These are phyloP conservation scores for Fusarium sp. DNA, from an alignment of 2,329 filamentous ascomycete genomes.

Conservation along the genomic window DNA sequence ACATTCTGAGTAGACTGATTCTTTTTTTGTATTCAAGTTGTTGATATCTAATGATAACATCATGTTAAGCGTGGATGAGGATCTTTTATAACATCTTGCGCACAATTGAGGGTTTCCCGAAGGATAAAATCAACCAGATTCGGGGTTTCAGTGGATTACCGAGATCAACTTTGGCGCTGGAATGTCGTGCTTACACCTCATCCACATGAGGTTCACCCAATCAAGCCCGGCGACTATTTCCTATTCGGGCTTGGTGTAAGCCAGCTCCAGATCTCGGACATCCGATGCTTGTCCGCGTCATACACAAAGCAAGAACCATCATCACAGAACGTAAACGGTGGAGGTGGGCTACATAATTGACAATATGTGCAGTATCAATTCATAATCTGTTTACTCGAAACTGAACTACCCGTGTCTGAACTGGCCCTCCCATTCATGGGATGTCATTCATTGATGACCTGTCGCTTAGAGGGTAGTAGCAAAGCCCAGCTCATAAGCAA, in stretches of 20 bases:
- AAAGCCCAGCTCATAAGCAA: conserved; percentile 65
- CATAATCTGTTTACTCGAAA: not conserved
- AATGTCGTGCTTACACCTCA: not conserved
- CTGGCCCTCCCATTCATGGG: rapidly evolving
- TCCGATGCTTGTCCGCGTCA: not conserved
- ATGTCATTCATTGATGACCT: not conserved
- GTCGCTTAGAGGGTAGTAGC: conserved; percentile 12
- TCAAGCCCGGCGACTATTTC: rapidly evolving
- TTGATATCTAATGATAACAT: too few relatives aligned
- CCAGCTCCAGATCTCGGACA: not conserved
- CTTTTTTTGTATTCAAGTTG: too few relatives aligned
- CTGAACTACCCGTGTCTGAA: rapidly evolving
- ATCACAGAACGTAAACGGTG: rapidly evolving
- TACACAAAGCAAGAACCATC: not conserved
- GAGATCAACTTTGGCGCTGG: not conserved
- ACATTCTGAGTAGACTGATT: not conserved
- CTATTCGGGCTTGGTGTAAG: not conserved
- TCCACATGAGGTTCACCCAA: not conserved
- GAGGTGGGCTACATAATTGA: rapidly evolving
- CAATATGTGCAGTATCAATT: not conserved
- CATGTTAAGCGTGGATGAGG: rapidly evolving
- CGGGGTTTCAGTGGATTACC: not conserved
- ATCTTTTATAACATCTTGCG: not conserved
- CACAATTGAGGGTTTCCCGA: not conserved
- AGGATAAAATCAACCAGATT: not conserved